Evolutionary conservation across 148 eudicot species (phyloP).

Genomic region (Vaccinium macrocarpon): DNA sequence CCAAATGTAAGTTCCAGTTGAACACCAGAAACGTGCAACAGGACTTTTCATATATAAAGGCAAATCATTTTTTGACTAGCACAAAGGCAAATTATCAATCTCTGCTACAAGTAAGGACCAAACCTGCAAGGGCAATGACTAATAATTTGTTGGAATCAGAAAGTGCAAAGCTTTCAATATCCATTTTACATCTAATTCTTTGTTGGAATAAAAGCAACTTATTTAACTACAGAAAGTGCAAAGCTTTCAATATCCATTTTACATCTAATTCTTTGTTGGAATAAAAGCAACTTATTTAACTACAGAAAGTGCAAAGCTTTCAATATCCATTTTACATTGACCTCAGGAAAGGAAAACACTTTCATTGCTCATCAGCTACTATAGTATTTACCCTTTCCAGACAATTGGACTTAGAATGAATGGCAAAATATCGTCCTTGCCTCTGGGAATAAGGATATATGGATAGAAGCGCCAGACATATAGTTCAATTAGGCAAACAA

Average conservation of each 20-base stretch:
- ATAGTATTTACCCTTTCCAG: not conserved
- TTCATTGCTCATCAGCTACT: not conserved
- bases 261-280: not conserved
- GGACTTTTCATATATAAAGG: not conserved
- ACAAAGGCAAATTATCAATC: not conserved
- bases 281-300: not conserved
- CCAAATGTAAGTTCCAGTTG: not conserved
- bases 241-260: not conserved
- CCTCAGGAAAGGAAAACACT: not conserved
- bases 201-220: not conserved
- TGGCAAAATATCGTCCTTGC: not conserved
- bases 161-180: no score
- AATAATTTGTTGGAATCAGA: not conserved
- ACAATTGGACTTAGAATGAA: not conserved
- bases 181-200: no score
- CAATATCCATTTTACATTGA: not conserved
- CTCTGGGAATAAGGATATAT: not conserved
- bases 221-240: not conserved
- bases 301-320: not conserved
- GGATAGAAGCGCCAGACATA: not conserved
- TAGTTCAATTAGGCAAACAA: not conserved
- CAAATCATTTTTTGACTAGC: no score
- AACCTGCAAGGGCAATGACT: not conserved
- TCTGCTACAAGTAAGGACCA: not conserved
- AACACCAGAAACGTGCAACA: conserved; percentile 4